Evolutionary conservation across 2,329 filamentous ascomycete species (phyloP).

Genomic region (Pestalotiopsis sp.): DNA sequence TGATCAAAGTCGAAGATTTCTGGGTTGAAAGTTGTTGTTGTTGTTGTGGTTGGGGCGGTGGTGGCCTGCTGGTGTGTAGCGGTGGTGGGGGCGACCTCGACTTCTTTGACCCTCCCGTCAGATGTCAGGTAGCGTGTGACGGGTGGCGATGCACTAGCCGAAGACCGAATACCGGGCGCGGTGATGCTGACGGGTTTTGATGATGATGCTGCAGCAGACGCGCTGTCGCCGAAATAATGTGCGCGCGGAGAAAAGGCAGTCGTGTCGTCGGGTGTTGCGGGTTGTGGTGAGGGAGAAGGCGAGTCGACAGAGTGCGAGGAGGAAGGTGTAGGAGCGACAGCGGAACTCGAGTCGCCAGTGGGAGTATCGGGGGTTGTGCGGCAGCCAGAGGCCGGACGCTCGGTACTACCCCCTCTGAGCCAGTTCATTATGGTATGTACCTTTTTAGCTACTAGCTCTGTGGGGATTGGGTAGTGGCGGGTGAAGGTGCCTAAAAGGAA

Average conservation of each 20-base stretch:
- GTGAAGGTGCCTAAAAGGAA: slow-evolving; percentile 3
- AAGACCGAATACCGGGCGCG: slow-evolving; percentile 25
- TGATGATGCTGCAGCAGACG: slow-evolving; percentile 23
- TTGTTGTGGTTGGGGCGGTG: neutral
- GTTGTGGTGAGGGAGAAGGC: slow-evolving; percentile 44
- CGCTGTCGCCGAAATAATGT: slow-evolving; percentile 28
- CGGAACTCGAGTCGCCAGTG: slow-evolving; percentile 18
- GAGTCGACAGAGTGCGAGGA: slow-evolving; percentile 41
- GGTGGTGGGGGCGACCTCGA: slow-evolving; percentile 13
- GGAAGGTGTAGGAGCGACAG: slow-evolving; percentile 36
- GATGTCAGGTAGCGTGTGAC: slow-evolving; percentile 20
- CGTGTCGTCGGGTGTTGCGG: slow-evolving; percentile 44
- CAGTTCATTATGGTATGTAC: slow-evolving; percentile 16
- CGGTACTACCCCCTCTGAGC: slow-evolving; percentile 17
- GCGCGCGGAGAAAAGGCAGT: slow-evolving; percentile 27
- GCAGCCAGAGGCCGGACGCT: slow-evolving; percentile 16
- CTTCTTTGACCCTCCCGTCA: slow-evolving; percentile 15
- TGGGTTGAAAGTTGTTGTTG: neutral
- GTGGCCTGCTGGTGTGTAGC: slow-evolving; percentile 23
- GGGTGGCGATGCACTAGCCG: slow-evolving; percentile 23
- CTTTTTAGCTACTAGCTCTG: slow-evolving; percentile 19
- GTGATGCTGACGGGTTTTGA: slow-evolving; percentile 40
- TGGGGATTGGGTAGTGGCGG: slow-evolving; percentile 11
- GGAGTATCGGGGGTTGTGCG: slow-evolving; percentile 16
- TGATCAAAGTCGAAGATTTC: slow-evolving; percentile 24